These are phyloP conservation scores for Sistotremastrum suecicum DNA, from an alignment of 768 basidiomycete genomes.

Conservation along the genomic window DNA sequence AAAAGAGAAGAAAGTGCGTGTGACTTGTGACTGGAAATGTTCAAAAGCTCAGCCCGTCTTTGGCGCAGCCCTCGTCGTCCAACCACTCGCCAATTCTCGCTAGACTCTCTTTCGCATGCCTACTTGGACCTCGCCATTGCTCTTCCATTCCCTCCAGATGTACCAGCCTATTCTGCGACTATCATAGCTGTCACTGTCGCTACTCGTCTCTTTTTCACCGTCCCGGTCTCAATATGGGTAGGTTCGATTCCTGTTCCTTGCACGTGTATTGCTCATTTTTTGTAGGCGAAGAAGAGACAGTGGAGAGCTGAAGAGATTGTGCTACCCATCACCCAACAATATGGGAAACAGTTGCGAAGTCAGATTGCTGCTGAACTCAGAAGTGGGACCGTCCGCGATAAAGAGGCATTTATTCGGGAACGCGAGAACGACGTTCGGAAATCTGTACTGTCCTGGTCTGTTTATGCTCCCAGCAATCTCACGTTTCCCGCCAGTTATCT, in stretches of 20 bases:
- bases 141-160: constrained; percentile 52
- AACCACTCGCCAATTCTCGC: too few relatives aligned
- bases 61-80: not conserved
- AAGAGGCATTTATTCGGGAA: constrained; percentile 7
- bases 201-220: constrained; percentile 41
- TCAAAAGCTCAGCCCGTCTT: too few relatives aligned
- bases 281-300: constrained; percentile 46
- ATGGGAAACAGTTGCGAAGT: constrained; percentile 5
- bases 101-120: constrained; percentile 32
- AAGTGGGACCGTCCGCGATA: constrained; percentile 4
- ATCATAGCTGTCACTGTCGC: constrained; percentile 57
- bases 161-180: constrained; percentile 60
- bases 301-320: constrained; percentile 47
- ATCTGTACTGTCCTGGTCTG: constrained; percentile 3
- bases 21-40: too few relatives aligned
- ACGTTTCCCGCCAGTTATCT: constrained; percentile 27
- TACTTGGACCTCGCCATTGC: constrained; percentile 68
- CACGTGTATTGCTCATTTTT: constrained; percentile 5
- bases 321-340: constrained; percentile 37
- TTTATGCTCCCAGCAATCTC: constrained; percentile 1
- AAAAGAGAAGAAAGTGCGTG: too few relatives aligned
- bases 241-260: constrained; percentile 9
- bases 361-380: constrained; percentile 3
- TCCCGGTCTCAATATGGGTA: constrained; percentile 73
- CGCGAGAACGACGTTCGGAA: constrained; percentile 6